Base-by-base conservation (phyloP, 129 eudicot species). In the Escallonia rubra region DNA sequence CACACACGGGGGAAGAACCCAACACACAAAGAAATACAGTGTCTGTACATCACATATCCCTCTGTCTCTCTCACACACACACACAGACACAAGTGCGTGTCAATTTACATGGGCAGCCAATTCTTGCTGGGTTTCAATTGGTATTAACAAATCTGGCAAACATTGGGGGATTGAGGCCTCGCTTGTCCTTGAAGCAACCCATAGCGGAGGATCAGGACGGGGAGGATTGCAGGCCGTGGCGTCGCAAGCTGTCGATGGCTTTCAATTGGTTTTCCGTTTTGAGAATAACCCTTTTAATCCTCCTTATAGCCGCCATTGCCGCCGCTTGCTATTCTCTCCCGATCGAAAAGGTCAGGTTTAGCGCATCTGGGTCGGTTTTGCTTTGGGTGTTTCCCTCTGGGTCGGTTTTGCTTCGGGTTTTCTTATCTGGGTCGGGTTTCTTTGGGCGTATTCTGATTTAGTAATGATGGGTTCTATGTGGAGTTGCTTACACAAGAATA, bases 291-390 rank as follows among this genome's bases (percentile, higher is more conserved):
- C 67, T 82, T 58, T 78, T 87, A 15, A 47, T 87, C 7, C 60
- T 79, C 59, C 87, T 90, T 65, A 53, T 87, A 57, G 84, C 76
- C 71, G 90, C 90, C 71, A 79, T 90, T 78, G 61, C 62, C 61
- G 44, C 81, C 56, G 96, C 90, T 49, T 91, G 87, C 74, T 78
- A 79, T 62, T 87, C 96, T 74, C 84, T 91, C 44, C 97, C 96
- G 39, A 49, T 85, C 40, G 90, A 91, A 74, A 74, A 91, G 97
- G 97, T 91, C 41, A 16, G 11, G 7, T 78, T 41, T 67, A 23
- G 34, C 57, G 4, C 6, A 12, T 57, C 41, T 68, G 58, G 64
- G 75, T 40, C 62, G 59, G 8, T 12, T 16, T 61, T 14, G 34
- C 53, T 45, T 43, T 23, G 15, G 38, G 60, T 8, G 60, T 46